Conservation (phyloP, 768 basidiomycete genomes). For the Lactarius hengduanensis region DNA sequence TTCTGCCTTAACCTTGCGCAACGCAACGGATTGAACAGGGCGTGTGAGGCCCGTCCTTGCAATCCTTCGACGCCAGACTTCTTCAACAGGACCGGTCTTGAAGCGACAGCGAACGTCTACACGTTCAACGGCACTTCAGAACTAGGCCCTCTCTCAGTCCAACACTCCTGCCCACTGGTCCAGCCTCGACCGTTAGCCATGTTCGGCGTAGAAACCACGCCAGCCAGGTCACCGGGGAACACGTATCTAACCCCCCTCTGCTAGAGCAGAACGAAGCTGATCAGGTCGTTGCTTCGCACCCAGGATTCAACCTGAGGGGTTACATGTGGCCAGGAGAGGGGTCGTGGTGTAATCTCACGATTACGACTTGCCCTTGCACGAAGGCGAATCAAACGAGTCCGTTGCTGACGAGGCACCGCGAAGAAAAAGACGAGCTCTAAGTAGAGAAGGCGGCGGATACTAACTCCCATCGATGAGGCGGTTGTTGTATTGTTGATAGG, state of each 20-base stretch:
- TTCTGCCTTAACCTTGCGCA: constrained; percentile 25
- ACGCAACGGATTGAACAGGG: constrained; percentile 19
- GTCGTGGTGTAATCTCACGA: constrained; percentile 15
- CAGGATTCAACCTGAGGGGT: constrained; percentile 13
- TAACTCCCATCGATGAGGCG: constrained; percentile 99
- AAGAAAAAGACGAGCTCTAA: constrained; percentile 35
- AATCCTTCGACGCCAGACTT: constrained; percentile 22
- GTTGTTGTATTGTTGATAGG: constrained; percentile 93
- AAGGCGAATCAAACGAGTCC: constrained; percentile 28
- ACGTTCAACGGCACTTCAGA: constrained; percentile 27
- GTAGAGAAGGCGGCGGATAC: constrained; percentile 60
- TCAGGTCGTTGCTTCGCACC: constrained; percentile 22
- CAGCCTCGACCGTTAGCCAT: constrained; percentile 23
- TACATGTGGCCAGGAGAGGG: constrained; percentile 17
- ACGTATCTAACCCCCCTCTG: constrained; percentile 1
- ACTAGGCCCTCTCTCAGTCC: constrained; percentile 27
- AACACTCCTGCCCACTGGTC: constrained; percentile 19
- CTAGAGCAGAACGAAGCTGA: constrained; percentile 21
- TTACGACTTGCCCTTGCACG: constrained; percentile 23
- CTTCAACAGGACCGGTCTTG: constrained; percentile 28
- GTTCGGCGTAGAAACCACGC: constrained; percentile 12
- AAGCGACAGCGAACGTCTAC: constrained; percentile 27
- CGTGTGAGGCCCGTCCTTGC: constrained; percentile 16
- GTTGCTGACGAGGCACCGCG: constrained; percentile 26
- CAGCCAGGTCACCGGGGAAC: constrained; percentile 7